Evolutionary conservation across 116 monocot genomes (phyloP).

Genomic region (Papilionanthe hybrid): DNA sequence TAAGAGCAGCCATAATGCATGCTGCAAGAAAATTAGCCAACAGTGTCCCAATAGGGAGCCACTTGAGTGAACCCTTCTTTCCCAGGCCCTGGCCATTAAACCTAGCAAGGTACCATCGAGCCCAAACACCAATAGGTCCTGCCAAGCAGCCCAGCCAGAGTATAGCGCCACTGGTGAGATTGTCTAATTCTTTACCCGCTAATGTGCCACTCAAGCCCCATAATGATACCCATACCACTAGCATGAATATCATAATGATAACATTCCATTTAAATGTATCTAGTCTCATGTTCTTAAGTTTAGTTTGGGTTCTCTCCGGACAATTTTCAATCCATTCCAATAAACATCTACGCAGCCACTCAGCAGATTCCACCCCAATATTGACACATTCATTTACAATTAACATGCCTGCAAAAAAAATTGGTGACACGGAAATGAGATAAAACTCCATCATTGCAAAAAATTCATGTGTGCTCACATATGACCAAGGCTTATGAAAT

Average conservation of each 20-base stretch:
- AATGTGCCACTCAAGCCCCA: slow-evolving; percentile 53
- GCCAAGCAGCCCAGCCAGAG: slow-evolving; percentile 84
- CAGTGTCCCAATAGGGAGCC: slow-evolving; percentile 83
- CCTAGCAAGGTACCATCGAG: slow-evolving; percentile 76
- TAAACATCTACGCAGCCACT: slow-evolving; percentile 28
- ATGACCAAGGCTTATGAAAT: background rate
- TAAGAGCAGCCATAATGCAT: slow-evolving; percentile 60
- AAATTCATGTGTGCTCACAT: background rate
- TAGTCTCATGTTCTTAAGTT: slow-evolving; percentile 33
- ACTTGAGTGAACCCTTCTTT: slow-evolving; percentile 36
- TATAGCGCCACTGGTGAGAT: slow-evolving; percentile 25
- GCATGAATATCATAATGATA: slow-evolving; percentile 24
- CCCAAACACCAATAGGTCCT: slow-evolving; percentile 79
- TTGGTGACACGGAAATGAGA: background rate
- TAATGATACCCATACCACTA: slow-evolving; percentile 25
- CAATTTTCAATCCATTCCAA: slow-evolving; percentile 11
- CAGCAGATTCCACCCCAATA: slow-evolving; percentile 53
- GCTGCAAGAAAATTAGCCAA: slow-evolving; percentile 73
- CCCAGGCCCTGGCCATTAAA: slow-evolving; percentile 80
- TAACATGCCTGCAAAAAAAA: slow-evolving; percentile 38
- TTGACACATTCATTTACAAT: slow-evolving; percentile 62
- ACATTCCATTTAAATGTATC: slow-evolving; percentile 24
- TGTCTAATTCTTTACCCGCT: slow-evolving; percentile 22
- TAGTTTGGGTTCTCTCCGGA: slow-evolving; percentile 6
- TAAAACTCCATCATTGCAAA: background rate